phyloP scores from a whole-genome alignment of 305 asterid species.

The Fraxinus baroniana region DNA sequence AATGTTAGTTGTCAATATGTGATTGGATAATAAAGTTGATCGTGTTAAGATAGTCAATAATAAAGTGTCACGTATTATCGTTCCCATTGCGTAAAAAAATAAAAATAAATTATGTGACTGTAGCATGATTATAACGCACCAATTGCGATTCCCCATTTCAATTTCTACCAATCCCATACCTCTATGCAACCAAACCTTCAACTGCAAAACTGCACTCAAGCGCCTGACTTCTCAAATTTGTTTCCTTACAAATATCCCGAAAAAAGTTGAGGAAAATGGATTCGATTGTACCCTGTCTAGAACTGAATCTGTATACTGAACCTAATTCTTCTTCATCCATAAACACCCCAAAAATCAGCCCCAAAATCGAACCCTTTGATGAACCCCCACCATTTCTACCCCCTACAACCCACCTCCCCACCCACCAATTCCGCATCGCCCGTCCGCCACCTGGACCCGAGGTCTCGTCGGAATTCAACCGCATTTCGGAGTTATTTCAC shows the following conservation, averaged over 20 bases:
- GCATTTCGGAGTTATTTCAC: constrained; percentile 36
- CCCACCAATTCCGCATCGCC: background rate
- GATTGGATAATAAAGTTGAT: too few relatives aligned
- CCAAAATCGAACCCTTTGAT: constrained; percentile 34
- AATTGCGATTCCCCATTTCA: background rate
- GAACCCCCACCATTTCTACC: constrained; percentile 12
- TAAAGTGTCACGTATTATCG: too few relatives aligned
- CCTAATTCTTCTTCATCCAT: background rate
- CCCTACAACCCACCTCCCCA: constrained; percentile 9
- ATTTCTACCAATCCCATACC: background rate
- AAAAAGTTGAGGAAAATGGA: constrained; percentile 11
- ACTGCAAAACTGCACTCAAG: background rate
- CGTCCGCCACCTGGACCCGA: background rate
- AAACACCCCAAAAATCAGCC: constrained; percentile 11
- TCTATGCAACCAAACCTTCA: background rate
- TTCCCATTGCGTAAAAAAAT: too few relatives aligned
- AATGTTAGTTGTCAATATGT: background rate
- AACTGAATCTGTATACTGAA: constrained; percentile 22
- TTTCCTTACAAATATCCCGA: background rate
- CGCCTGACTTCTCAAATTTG: background rate
- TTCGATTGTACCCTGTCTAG: constrained; percentile 24
- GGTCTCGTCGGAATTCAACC: constrained; percentile 36
- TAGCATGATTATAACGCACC: background rate
- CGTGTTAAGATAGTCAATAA: too few relatives aligned
- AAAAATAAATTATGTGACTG: background rate